Conservation (phyloP, 2,329 filamentous ascomycete species). For the Aspergillus candidus region DNA sequence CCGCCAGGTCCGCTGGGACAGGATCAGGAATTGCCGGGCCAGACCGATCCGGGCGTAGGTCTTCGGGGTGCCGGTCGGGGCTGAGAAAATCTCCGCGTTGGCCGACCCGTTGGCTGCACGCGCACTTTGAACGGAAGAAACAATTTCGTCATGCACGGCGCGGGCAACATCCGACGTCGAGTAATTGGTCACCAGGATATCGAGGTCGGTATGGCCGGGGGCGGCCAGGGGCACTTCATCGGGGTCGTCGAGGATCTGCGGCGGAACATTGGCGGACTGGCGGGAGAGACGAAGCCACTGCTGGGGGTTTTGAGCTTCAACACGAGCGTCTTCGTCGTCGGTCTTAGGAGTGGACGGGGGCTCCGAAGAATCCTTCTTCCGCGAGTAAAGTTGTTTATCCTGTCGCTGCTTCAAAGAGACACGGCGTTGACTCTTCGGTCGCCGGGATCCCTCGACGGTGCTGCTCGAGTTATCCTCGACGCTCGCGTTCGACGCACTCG, state of each 20-base stretch:
- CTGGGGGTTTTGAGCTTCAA: constrained; percentile 47
- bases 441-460: constrained; percentile 54
- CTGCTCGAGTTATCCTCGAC: constrained; percentile 60
- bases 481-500: constrained; percentile 72
- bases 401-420: constrained; percentile 81
- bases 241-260: constrained; percentile 64
- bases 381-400: constrained; percentile 82
- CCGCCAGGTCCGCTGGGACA: constrained; percentile 88
- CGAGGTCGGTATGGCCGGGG: constrained; percentile 66
- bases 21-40: constrained; percentile 74
- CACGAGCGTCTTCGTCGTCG: constrained; percentile 53
- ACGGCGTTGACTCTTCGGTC: constrained; percentile 64
- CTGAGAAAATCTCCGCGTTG: constrained; percentile 50
- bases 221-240: constrained; percentile 56
- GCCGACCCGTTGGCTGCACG: constrained; percentile 61
- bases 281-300: constrained; percentile 57
- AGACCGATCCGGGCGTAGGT: constrained; percentile 79
- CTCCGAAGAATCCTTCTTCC: constrained; percentile 61
- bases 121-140: constrained; percentile 59
- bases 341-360: constrained; percentile 55
- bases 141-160: constrained; percentile 71
- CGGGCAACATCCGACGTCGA: constrained; percentile 69
- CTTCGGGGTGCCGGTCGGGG: constrained; percentile 55
- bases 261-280: constrained; percentile 49
- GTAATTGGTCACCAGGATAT: constrained; percentile 72